phyloP scores from a whole-genome alignment of 495 filamentous ascomycete genomes.

The Aspergillus ellipticus region DNA sequence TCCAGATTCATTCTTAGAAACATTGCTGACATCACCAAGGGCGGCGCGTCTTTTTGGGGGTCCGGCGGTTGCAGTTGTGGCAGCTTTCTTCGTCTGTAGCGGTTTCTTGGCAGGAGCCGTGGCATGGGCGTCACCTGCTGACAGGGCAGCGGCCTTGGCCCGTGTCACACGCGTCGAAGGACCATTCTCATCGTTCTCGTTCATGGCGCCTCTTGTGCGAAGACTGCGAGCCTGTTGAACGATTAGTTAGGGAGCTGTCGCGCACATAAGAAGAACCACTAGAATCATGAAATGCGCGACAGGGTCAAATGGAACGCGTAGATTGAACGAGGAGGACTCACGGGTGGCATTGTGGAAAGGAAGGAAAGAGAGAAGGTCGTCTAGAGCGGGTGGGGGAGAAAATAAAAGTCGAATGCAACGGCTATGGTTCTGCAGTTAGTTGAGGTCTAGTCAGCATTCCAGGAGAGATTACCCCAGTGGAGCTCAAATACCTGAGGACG shows the following conservation, averaged over 20 bases:
- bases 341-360: constrained; percentile 39
- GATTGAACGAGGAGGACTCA: constrained; percentile 30
- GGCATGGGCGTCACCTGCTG: constrained; percentile 48
- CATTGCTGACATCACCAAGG: constrained; percentile 93
- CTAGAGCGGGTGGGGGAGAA: constrained; percentile 22
- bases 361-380: constrained; percentile 23
- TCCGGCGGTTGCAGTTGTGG: constrained; percentile 48
- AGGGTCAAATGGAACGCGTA: constrained; percentile 17
- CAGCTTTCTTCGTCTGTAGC: constrained; percentile 69
- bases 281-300: not conserved
- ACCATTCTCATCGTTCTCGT: constrained; percentile 92
- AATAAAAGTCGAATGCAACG: constrained; percentile 29
- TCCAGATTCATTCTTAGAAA: constrained; percentile 65
- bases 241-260: constrained; percentile 14
- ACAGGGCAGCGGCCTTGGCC: constrained; percentile 81
- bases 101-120: constrained; percentile 63
- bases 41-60: constrained; percentile 66
- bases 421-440: constrained; percentile 16
- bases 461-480: constrained; percentile 33
- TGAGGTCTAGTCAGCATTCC: constrained; percentile 42
- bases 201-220: constrained; percentile 65
- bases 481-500: constrained; percentile 35
- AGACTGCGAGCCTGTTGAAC: constrained; percentile 48
- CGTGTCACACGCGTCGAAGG: constrained; percentile 79
- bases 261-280: constrained; percentile 4